Conservation (phyloP, 2,329 filamentous ascomycete genomes). For the Colletotrichum sp. region DNA sequence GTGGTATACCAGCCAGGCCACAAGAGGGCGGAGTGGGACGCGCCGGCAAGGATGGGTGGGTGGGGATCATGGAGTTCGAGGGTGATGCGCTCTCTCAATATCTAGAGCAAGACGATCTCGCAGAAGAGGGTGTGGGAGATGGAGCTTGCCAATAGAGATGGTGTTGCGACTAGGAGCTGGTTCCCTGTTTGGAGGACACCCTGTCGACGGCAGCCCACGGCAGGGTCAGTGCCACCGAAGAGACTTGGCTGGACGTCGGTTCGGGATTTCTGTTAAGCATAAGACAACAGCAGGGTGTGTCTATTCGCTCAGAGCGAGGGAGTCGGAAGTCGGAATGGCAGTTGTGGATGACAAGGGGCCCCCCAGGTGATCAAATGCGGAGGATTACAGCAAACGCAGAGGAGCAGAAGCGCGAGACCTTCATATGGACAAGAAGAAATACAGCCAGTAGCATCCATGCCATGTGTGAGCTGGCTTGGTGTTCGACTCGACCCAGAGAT, state of each 20-base stretch:
- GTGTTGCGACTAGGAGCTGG: not conserved
- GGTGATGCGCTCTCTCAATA: conserved; percentile 9
- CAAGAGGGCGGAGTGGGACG: conserved; percentile 3
- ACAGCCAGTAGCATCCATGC: not conserved
- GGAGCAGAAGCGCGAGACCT: not conserved
- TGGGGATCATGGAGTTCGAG: conserved; percentile 20
- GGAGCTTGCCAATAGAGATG: not conserved
- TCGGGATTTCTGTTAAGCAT: conserved; percentile 18
- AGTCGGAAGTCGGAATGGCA: conserved; percentile 20
- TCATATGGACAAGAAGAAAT: not conserved
- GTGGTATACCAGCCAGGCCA: not conserved
- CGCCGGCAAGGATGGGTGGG: conserved; percentile 15
- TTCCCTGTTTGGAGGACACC: conserved; percentile 14
- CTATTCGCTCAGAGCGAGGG: not conserved
- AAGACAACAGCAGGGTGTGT: conserved; percentile 2
- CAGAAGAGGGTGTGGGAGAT: conserved; percentile 19
- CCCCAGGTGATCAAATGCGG: not conserved
- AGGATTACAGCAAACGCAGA: not conserved
- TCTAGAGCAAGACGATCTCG: conserved; percentile 14
- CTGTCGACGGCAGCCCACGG: not conserved
- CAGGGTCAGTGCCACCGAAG: conserved; percentile 4
- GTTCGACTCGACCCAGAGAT: not conserved
- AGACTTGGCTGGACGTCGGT: not conserved
- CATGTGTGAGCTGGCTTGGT: not conserved
- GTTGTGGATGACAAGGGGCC: conserved; percentile 6